Evolutionary conservation across 1,284 basidiomycete genomes (phyloP).

Genomic region (Salmacisia buchloeana): DNA sequence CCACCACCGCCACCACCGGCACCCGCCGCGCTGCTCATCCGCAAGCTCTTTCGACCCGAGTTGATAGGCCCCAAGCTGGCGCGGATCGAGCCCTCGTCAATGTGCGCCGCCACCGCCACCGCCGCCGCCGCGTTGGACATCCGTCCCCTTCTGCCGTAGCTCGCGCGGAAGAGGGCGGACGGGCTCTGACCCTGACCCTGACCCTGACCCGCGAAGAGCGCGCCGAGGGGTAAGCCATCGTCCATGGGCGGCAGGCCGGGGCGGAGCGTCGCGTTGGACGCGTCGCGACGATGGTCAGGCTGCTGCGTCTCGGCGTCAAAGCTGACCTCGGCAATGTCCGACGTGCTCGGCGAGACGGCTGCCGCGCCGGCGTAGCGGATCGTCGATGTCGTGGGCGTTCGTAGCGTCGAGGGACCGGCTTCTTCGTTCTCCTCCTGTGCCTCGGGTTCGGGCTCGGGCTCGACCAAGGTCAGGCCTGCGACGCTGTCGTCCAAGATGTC

Average conservation of each 20-base stretch:
- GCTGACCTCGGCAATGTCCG: slow-evolving; percentile 5
- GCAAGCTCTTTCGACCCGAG: neutral
- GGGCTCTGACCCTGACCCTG: no score
- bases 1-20: no score
- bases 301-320: neutral
- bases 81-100: slow-evolving; percentile 3
- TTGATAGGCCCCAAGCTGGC: neutral
- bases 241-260: neutral
- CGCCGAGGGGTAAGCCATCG: neutral
- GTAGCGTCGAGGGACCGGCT: neutral
- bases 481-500: neutral
- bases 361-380: neutral
- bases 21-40: neutral
- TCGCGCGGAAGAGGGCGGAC: neutral
- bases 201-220: no score
- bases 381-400: neutral
- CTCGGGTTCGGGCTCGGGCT: neutral
- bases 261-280: neutral
- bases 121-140: no score
- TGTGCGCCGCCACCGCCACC: no score
- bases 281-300: neutral
- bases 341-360: neutral
- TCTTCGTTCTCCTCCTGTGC: no score
- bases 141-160: neutral
- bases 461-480: neutral